Base-by-base conservation (phyloP, 441 rosid genomes). In the Brassica hybrid region DNA sequence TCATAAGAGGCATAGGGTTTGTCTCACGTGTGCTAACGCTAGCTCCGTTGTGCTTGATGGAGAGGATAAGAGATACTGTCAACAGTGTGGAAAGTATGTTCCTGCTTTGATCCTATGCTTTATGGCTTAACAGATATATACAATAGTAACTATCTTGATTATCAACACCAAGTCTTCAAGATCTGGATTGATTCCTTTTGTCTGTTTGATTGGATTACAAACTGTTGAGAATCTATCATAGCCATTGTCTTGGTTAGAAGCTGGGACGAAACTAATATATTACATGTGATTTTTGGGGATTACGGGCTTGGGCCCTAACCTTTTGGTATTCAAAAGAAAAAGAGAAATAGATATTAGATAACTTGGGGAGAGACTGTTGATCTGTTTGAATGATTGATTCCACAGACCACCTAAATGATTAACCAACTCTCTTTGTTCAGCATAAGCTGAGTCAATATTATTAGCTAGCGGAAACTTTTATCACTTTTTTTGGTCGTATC, bases 11-110 rank as follows among this genome's bases (percentile, higher is more conserved):
- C 98, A 96, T 69, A 86, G 92, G 85, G 92, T 96, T 78, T 96
- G 99, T 59, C 86, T 96, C 17, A 82, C 86, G 23, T 96, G 98
- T 76, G 99, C 97, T 6, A 87, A 84, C 78, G 89, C 99, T 0
- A 76, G 79, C 23, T 64, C 13, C 52, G 98, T 94, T 59, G 45
- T 84, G 60, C 80, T 96, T 45, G 92, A 89, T 1, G 97, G 96
- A 21, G 88, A 88, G 36, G 79, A 72, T 60, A 93, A 89, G 88
- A 87, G 98, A 89, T 96, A 96, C 78, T 96, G 99, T 73, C 99
- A 96, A 79, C 99, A 96, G 94, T 96, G 98, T 78, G 98, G 99
- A 85, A 96, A 96, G 99, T 96, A 82, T 79, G 96, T 27, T 27
- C 6, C 38, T 27, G 32, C 6, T 27, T 27, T 27, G 32, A 27